Evolutionary conservation across 768 basidiomycete species (phyloP), one percentile per base, ranked within the genome.

Genomic region (Trametes meyenii): DNA sequence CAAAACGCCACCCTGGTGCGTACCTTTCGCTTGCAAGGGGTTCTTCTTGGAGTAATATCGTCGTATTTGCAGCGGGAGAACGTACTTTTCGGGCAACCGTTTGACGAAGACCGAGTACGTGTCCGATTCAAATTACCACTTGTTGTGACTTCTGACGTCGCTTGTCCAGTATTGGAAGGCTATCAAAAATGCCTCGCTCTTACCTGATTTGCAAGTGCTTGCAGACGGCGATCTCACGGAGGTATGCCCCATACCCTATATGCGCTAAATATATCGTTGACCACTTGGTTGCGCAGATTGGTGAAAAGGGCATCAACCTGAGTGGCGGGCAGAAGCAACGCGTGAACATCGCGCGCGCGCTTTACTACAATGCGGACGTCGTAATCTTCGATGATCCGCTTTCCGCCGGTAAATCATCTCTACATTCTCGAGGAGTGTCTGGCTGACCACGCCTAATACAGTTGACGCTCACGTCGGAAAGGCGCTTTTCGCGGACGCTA

Each of bases 381-480:
- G 74, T 86, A 13, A 75, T 87, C 23, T 76, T 88, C 51, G 87
- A 88, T 67, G 87, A 87, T 68, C 85, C 86, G 0, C 76, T 87
- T 7, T 86, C 85, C 53, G 86, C 86, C 14, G 85, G 83, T 83
- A 59, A 44, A 75, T 66, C 8, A 36, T 42, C 33, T 21, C n/a
- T 13, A 17, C 13, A 21, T 14, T 21, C 13, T n/a, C 14, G 24
- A 33, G 21, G 2, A 29, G 57, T 19, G 53, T 44, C 69, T 35
- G 35, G 67, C 67, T 71, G 66, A 49, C 62, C n/a, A 68, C 36
- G 63, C 68, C 36, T 21, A 33, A 23, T 62, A 38, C 48, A 85
- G 86, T 90, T 52, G 89, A 90, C 67, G 87, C 88, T 1, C 88
- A 92, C 66, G 89, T 92, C 51, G 88, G 87, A 1, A 83, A 84